Percentiles rank a stretch among this genome's conserved stretches.
Conservation (phyloP, 352 stramenopile species). For the Pythium sp. region DNA sequence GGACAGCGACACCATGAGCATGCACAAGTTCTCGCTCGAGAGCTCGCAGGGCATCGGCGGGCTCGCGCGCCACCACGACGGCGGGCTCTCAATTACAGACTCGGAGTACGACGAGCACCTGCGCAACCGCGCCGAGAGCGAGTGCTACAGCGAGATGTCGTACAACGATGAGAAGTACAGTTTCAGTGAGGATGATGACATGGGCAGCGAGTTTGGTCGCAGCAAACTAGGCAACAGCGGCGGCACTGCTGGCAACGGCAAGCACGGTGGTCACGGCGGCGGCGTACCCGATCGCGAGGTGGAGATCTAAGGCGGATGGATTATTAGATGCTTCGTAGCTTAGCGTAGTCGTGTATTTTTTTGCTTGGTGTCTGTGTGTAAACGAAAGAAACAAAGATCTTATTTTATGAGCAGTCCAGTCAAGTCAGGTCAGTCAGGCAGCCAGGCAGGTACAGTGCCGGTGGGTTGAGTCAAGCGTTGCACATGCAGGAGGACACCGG, state of each 20-base stretch:
- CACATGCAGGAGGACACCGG: background rate
- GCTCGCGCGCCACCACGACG: slow-evolving; percentile 23
- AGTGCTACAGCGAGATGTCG: slow-evolving; percentile 78
- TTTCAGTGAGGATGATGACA: slow-evolving; percentile 50
- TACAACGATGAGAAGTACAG: slow-evolving; percentile 84
- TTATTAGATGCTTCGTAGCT: background rate
- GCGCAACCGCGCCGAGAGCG: slow-evolving; percentile 48
- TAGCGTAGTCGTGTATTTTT: slow-evolving; percentile 9
- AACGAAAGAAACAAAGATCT: slow-evolving; percentile 1
- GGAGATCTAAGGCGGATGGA: slow-evolving; percentile 50
- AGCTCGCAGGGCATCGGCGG: slow-evolving; percentile 29
- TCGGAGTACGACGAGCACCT: slow-evolving; percentile 65
- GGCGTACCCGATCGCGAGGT: slow-evolving; percentile 42
- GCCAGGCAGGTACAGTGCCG: background rate
- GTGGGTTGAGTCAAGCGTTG: background rate
- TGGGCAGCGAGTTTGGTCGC: slow-evolving; percentile 25
- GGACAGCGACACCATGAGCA: slow-evolving; percentile 47
- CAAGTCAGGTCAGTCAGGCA: background rate
- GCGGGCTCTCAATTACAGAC: slow-evolving; percentile 59
- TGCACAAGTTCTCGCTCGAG: slow-evolving; percentile 53
- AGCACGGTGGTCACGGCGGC: slow-evolving; percentile 8
- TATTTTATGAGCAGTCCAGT: slow-evolving; percentile 7
- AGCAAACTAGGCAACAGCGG: slow-evolving; percentile 9
- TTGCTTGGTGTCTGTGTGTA: background rate
- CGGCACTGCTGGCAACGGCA: slow-evolving; percentile 5